Conservation (phyloP, 805 yeast genomes). For the Hagleromyces aurorensis region DNA sequence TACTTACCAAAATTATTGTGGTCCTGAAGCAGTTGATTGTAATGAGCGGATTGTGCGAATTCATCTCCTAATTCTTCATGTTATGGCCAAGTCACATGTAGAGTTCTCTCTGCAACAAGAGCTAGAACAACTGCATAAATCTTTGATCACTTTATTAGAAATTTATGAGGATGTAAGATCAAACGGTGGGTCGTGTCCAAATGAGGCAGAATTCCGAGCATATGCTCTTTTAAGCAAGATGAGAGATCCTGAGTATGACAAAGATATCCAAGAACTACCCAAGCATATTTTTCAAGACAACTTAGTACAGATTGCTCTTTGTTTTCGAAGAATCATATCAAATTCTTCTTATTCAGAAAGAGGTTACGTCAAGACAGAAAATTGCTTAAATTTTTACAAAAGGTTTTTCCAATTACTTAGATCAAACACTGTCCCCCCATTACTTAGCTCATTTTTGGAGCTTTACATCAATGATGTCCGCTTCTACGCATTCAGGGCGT, state of each 20-base stretch:
- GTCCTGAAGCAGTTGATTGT: slow-evolving; percentile 90
- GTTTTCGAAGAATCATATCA: slow-evolving; percentile 56
- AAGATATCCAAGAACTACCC: slow-evolving; percentile 67
- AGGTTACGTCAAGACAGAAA: slow-evolving; percentile 45
- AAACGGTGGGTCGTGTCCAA: slow-evolving; percentile 59
- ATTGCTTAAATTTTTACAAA: slow-evolving; percentile 51
- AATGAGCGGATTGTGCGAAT: slow-evolving; percentile 86
- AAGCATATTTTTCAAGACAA: slow-evolving; percentile 42
- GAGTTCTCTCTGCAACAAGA: slow-evolving; percentile 94
- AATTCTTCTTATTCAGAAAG: slow-evolving; percentile 53
- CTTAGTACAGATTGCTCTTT: slow-evolving; percentile 61
- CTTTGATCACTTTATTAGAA: slow-evolving; percentile 80
- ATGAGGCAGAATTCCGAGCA: slow-evolving; percentile 91
- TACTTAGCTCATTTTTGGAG: slow-evolving; percentile 69
- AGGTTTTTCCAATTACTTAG: slow-evolving; percentile 55
- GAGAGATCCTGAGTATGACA: slow-evolving; percentile 77
- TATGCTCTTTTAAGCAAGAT: slow-evolving; percentile 74
- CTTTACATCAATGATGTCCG: slow-evolving; percentile 74
- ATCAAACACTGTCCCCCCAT: slow-evolving; percentile 48
- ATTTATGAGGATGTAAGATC: slow-evolving; percentile 75
- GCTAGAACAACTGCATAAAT: slow-evolving; percentile 86
- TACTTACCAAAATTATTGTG: slow-evolving; percentile 88
- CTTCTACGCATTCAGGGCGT: slow-evolving; percentile 59
- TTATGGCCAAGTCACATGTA: slow-evolving; percentile 65
- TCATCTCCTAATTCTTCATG: slow-evolving; percentile 72